Evolutionary conservation across 106 monocot species (phyloP), one percentile per base, ranked within the genome.

Genomic region (Allium fistulosum): DNA sequence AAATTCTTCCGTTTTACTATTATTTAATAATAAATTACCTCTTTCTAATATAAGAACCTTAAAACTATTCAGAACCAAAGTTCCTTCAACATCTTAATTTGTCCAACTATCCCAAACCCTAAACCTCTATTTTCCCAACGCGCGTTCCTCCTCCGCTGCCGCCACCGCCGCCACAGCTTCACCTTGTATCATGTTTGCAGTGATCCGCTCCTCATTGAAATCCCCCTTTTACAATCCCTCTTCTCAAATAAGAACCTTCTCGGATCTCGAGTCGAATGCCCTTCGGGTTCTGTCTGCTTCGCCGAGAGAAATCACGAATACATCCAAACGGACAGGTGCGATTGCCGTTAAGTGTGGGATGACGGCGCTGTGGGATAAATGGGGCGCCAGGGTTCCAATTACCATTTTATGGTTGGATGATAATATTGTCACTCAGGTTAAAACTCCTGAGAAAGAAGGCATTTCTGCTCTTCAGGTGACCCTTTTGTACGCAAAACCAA

Each of bases 261-360:
- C 63, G 13, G 66, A 61, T 14, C 61, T 27, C 0, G 48, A 46
- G 9, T 15, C n/a, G 7, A 56, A 15, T 17, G n/a, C 10, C 51
- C 52, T 51, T 8, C 66, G 75, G 48, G 62, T 79, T 58, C 68
- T 81, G 15, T 80, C 81, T 59, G 74, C 83, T 63, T 51, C 18
- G 62, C 26, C 80, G 11, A 59, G 89, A 56, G 59, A 52, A 46
- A 92, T 92, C 80, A 46, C 53, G 17, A 80, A 82, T 8, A 57
- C 60, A 0, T 97, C 97, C 47, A 69, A 57, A 72, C 72, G 97
- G 65, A 92, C 92, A 26, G 97, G 97, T 0, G 92, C 82, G 17
- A 97, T 97, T 70, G 97, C 83, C 11, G 80, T 97, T 55, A 97
- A 97, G 82, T 97, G 96, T 65, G 96, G 91, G 51, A 96, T 96